Evolutionary conservation across 805 yeast species (phyloP), one percentile per base, ranked within the genome.

Genomic region (Kodamaea fukazawae): DNA sequence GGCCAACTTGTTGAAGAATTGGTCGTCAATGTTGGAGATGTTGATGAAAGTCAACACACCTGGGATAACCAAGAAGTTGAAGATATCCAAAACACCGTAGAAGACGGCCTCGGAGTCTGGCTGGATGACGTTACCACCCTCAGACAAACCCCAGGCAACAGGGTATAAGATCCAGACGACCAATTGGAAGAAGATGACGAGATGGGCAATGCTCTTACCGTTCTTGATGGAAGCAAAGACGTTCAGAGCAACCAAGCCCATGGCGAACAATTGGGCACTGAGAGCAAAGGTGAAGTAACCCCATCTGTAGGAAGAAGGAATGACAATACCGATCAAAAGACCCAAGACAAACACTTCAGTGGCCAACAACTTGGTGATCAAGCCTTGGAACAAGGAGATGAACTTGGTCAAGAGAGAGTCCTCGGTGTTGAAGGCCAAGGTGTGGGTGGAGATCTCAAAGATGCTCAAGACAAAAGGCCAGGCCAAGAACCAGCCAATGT

Each of bases 221-320:
- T 23, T 30, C 31, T 31, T 14, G 38, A 37, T 36, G 20, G 43
- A 44, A 15, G 41, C 41, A 12, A 32, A 15, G 22, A 43, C 27
- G 38, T 30, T 46, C n/a, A n/a, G 10, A 3, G 28, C 32, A 32
- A 65, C 38, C 50, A 71, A 68, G 32, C 47, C 54, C 35, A 71
- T 56, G 13, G 67, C 67, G 40, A 66, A 63, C 43, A 76, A 45
- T 58, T 69, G 62, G 27, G 71, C 69, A 43, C 59, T 58, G 29
- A 66, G 65, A 22, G 75, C 79, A 56, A 81, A 76, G 5, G 76
- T 70, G 60, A 75, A 81, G 65, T 76, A 80, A 55, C 86, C 87
- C 85, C 85, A 81, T 57, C 77, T 81, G 60, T 81, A 81, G 32
- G 76, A 60, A 7, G 83, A 70, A 25, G 55, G 47, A 43, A 81